Evolutionary conservation across 352 stramenopile species (phyloP).

Genomic region (Pythium phragmiticola): DNA sequence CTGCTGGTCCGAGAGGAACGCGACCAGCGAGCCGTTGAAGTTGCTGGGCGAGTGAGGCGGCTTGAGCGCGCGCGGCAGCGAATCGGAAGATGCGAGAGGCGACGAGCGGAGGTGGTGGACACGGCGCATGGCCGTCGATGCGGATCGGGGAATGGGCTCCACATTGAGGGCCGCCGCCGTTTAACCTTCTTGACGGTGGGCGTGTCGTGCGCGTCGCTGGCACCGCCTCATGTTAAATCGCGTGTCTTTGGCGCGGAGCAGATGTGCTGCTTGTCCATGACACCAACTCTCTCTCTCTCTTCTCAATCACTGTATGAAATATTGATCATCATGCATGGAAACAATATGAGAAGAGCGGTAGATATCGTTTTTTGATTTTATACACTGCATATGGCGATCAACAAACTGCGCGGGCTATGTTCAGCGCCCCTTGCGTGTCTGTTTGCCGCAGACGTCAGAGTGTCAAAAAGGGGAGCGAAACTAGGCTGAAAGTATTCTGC

Average conservation of each 20-base stretch:
- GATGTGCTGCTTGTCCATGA: conserved; percentile 4
- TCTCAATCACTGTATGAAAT: too few species aligned
- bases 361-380: too few species aligned
- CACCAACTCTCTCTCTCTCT: not conserved
- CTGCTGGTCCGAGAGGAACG: not conserved
- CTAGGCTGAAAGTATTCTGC: too few species aligned
- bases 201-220: not conserved
- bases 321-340: too few species aligned
- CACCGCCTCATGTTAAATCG: conserved; percentile 18
- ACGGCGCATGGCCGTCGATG: not conserved
- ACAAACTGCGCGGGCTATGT: too few species aligned
- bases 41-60: not conserved
- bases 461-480: too few species aligned
- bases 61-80: not conserved
- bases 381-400: too few species aligned
- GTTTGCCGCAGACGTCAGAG: too few species aligned
- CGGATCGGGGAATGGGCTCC: not conserved
- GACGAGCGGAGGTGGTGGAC: not conserved
- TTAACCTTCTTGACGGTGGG: too few species aligned
- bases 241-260: conserved; percentile 15
- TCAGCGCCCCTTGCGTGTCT: too few species aligned
- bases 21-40: conserved; percentile 9
- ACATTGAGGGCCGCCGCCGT: not conserved
- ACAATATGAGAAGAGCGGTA: too few species aligned
- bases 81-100: not conserved